phyloP scores from a whole-genome alignment of 2,329 filamentous ascomycete species.

The Ascochyta pisi region DNA sequence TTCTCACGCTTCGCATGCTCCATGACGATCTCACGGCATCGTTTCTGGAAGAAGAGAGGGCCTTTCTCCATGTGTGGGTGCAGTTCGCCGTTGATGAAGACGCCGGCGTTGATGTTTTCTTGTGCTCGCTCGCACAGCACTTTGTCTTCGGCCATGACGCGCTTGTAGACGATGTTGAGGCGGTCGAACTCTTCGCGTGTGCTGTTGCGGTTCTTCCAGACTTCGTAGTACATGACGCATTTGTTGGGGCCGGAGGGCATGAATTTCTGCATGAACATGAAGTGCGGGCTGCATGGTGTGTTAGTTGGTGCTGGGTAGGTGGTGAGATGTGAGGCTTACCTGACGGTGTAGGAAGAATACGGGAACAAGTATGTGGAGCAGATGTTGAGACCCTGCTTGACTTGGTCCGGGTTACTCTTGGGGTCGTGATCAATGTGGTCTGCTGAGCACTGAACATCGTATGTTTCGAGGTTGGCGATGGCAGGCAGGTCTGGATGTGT shows the following conservation, averaged over 20 bases:
- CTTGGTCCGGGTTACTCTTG: slow-evolving; percentile 36
- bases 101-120: slow-evolving; percentile 66
- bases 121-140: slow-evolving; percentile 66
- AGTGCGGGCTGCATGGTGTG: slow-evolving; percentile 49
- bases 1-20: slow-evolving; percentile 59
- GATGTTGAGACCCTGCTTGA: slow-evolving; percentile 36
- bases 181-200: slow-evolving; percentile 64
- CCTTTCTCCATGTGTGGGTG: slow-evolving; percentile 68
- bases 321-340: slow-evolving; percentile 20
- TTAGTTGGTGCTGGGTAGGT: slow-evolving; percentile 7
- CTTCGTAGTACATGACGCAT: slow-evolving; percentile 67
- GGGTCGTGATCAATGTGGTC: slow-evolving; percentile 45
- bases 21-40: slow-evolving; percentile 57
- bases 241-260: slow-evolving; percentile 60
- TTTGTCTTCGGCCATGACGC: slow-evolving; percentile 71
- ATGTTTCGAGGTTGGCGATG: slow-evolving; percentile 64
- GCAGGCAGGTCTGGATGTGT: slow-evolving; percentile 64
- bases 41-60: slow-evolving; percentile 63
- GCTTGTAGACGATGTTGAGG: slow-evolving; percentile 67
- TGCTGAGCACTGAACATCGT: slow-evolving; percentile 47
- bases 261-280: slow-evolving; percentile 70
- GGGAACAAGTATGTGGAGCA: slow-evolving; percentile 44
- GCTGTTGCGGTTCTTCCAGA: slow-evolving; percentile 67
- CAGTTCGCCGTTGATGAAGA: slow-evolving; percentile 69
- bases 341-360: slow-evolving; percentile 41